phyloP scores from a whole-genome alignment of 225 moss, liverwort and hornwort species.

The Pseudisothecium myosuroides region DNA sequence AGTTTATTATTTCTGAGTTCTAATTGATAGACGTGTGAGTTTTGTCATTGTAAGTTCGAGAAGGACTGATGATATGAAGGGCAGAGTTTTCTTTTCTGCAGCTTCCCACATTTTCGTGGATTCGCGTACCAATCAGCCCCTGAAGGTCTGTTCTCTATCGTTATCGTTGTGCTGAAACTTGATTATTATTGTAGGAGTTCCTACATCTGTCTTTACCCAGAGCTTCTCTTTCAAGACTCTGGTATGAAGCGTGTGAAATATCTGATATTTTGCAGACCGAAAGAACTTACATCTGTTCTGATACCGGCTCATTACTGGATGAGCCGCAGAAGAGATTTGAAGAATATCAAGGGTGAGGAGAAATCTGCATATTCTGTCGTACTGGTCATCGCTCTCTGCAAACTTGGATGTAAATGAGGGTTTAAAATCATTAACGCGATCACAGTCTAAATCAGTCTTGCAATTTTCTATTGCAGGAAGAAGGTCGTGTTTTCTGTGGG shows the following conservation, averaged over 20 bases:
- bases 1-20: neutral
- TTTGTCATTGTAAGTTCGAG: neutral
- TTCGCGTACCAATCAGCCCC: conserved; percentile 70
- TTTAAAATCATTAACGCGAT: neutral
- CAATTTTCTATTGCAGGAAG: conserved; percentile 39
- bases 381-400: neutral
- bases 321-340: conserved; percentile 77
- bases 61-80: neutral
- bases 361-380: neutral
- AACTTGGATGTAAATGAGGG: neutral
- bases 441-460: neutral
- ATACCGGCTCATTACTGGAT: conserved; percentile 69
- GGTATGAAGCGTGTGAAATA: neutral
- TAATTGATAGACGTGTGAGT: neutral
- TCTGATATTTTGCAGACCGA: conserved; percentile 58
- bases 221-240: neutral
- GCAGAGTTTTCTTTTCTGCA: conserved; percentile 16
- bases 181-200: neutral
- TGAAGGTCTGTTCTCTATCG: conserved; percentile 51
- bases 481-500: conserved; percentile 66
- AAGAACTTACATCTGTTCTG: conserved; percentile 64
- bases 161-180: neutral
- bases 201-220: neutral
- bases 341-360: conserved; percentile 72
- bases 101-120: conserved; percentile 82